Evolutionary conservation across 2,329 filamentous ascomycete species (phyloP).

Genomic region (Pseudodiploospora longispora): DNA sequence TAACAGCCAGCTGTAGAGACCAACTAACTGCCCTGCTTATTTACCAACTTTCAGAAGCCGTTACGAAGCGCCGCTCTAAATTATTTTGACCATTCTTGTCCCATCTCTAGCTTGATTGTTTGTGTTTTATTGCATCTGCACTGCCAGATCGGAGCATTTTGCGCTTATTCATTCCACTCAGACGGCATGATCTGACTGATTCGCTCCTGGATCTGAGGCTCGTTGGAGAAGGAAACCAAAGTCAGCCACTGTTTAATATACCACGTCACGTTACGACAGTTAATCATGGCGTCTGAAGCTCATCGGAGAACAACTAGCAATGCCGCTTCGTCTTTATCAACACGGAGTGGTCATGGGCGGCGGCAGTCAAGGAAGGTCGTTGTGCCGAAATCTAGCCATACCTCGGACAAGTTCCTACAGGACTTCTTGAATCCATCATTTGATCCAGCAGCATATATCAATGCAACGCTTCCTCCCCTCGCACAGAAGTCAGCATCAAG

Average conservation of each 20-base stretch:
- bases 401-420: slow-evolving; percentile 63
- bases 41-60: too few species aligned
- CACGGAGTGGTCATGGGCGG: slow-evolving; percentile 34
- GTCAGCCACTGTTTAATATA: slow-evolving; percentile 11
- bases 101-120: too few species aligned
- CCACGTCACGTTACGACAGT: too few species aligned
- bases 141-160: too few species aligned
- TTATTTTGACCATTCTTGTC: too few species aligned
- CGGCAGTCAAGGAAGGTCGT: slow-evolving; percentile 29
- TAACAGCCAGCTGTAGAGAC: too few species aligned
- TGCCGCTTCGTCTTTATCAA: slow-evolving; percentile 22
- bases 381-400: slow-evolving; percentile 50
- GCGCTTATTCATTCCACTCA: too few species aligned
- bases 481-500: slow-evolving; percentile 30
- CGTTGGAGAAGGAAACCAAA: slow-evolving; percentile 8
- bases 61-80: too few species aligned
- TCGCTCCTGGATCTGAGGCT: too few species aligned
- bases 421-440: slow-evolving; percentile 72
- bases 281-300: slow-evolving; percentile 3
- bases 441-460: slow-evolving; percentile 79
- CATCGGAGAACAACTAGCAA: slow-evolving; percentile 42
- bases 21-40: too few species aligned
- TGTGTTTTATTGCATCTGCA: too few species aligned
- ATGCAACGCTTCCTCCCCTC: slow-evolving; percentile 65
- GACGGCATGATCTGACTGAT: too few species aligned